Evolutionary conservation across 345 rosid genomes (phyloP).

Genomic region (Linum lewisii): DNA sequence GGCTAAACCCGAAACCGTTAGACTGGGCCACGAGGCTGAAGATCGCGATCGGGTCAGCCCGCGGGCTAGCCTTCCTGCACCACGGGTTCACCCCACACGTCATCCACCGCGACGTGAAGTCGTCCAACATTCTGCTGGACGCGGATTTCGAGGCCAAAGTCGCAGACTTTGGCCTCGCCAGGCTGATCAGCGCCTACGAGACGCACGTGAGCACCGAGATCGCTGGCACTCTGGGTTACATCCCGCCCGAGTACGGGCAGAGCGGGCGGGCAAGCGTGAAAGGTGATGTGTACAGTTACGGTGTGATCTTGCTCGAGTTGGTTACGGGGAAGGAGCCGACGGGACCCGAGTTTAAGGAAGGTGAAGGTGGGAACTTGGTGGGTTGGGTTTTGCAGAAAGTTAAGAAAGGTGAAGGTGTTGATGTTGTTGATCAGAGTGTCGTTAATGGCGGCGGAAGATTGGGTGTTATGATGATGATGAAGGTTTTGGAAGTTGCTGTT

Average conservation of each 20-base stretch:
- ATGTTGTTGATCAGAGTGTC: conserved; percentile 57
- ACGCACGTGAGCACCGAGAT: conserved; percentile 83
- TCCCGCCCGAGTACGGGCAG: conserved; percentile 95
- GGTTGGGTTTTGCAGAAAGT: conserved; percentile 80
- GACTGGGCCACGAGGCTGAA: conserved; percentile 73
- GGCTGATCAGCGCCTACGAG: conserved; percentile 87
- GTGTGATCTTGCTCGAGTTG: conserved; percentile 76
- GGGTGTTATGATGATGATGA: conserved; percentile 49
- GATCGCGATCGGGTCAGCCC: conserved; percentile 68
- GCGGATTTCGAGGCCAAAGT: conserved; percentile 78
- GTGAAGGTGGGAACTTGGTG: conserved; percentile 85
- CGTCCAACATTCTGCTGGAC: conserved; percentile 71
- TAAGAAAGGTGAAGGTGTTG: conserved; percentile 46
- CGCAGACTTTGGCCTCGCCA: conserved; percentile 83
- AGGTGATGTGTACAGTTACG: conserved; percentile 92
- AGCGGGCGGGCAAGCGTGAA: conserved; percentile 61
- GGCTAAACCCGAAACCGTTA: conserved; percentile 39
- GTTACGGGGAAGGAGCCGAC: conserved; percentile 92
- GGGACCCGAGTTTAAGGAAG: conserved; percentile 86
- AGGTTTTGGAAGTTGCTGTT: conserved; percentile 52
- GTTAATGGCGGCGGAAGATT: conserved; percentile 18
- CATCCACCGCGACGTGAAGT: conserved; percentile 85
- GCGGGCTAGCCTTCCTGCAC: conserved; percentile 77
- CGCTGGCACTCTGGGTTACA: conserved; percentile 80
- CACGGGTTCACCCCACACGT: conserved; percentile 85